Base-by-base conservation (phyloP, 108 stramenopile genomes). In the Licmophora abbreviata region DNA sequence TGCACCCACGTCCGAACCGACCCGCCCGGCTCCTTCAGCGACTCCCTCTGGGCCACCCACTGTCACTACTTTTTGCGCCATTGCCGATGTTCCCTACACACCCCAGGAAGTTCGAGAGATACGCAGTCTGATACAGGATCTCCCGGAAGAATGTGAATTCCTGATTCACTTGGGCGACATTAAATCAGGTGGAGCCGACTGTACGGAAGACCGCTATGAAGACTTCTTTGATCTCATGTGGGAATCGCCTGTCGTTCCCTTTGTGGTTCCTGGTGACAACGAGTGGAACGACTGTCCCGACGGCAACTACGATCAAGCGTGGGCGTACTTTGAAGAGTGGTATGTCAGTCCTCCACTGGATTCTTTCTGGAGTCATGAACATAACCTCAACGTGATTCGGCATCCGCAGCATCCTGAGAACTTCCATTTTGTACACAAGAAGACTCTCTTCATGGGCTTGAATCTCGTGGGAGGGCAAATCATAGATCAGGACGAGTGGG, bases 151-250 rank as follows among this genome's bases (percentile, higher is more conserved):
- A 46, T 77, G 66, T 4, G 80, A 85, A 21, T 85, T 85, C 50
- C 44, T 79, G 9, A 51, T 85, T 47, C 79, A 85, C 63, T 38
- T 85, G 10, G 84, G 84, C 2, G 81, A 85, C 61, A 73, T 75
- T 53, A 81, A 76, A 27, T 44, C 46, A 5, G 71, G 59, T 25
- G 43, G 35, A 9, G 44, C 59, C 15, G 25, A 33, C 10, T 85
- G 83, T 46, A 42, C 49, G 32, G 54, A 74, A 56, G 59, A 54
- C 30, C 76, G 63, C 6, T 78, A 63, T 34, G 57, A 74, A 15
- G 55, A 74, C 22, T 70, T 68, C 21, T 76, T 64, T 20, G 49
- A 29, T 23, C 43, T 80, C 10, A 50, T 84, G 24, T 64, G 61
- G 29, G 43, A 74, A 30, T 73, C 73, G 45, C 79, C 64, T 0